A percentile compares a stretch with the other conserved stretches of the same genome.
These are phyloP conservation scores for Nicotiana noctiflora DNA, from an alignment of 257 asterid genomes.

Conservation along the genomic window DNA sequence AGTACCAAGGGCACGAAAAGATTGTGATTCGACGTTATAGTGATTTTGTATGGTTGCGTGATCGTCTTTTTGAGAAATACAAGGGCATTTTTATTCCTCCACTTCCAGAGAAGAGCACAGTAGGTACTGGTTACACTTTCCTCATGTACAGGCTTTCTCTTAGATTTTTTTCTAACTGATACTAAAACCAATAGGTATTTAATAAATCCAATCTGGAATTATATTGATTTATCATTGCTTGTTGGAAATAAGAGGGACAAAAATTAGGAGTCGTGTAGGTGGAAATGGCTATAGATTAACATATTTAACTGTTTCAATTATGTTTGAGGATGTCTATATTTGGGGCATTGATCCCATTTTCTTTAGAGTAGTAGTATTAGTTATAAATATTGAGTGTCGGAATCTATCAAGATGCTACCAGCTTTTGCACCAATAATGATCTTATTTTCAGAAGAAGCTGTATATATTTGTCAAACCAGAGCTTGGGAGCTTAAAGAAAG, in stretches of 20 bases:
- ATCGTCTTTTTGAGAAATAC: constrained; percentile 84
- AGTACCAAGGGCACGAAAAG: constrained; percentile 79
- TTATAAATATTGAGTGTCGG: not conserved
- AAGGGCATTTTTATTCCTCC: constrained; percentile 98
- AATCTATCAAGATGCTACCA: not conserved
- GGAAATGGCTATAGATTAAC: not conserved
- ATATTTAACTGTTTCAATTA: not conserved
- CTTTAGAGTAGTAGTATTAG: not conserved
- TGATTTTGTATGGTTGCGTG: constrained; percentile 94
- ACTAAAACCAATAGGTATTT: not conserved
- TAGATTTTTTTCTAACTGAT: not conserved
- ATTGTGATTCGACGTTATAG: constrained; percentile 91
- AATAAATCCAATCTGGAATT: not conserved
- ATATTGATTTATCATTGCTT: not conserved
- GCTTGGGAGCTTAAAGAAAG: not conserved
- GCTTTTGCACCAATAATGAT: not conserved
- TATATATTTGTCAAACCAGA: not conserved
- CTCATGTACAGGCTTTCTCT: not conserved
- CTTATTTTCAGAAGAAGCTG: not conserved
- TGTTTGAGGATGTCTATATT: not conserved
- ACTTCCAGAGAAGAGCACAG: constrained; percentile 98
- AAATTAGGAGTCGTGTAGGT: not conserved
- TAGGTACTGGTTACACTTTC: constrained; percentile 48
- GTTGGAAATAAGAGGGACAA: not conserved
- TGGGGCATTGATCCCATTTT: not conserved